Evolutionary conservation across 768 basidiomycete species (phyloP), one percentile per base, ranked within the genome.

Genomic region (Russula griseocarnosa): DNA sequence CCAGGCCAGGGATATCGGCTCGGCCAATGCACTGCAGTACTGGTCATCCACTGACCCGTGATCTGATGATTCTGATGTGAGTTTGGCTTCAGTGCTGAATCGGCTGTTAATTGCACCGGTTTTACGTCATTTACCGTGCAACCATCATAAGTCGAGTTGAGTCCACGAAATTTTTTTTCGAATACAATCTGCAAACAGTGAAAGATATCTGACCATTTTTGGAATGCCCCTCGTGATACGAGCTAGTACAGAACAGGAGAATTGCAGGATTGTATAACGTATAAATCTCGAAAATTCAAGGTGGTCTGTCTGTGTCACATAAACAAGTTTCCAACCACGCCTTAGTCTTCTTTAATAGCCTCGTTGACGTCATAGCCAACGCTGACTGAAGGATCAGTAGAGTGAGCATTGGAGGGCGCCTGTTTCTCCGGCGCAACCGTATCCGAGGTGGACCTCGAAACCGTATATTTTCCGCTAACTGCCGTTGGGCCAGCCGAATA

Each of bases 281-380:
- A 50, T 13, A 40, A 30, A 32, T 24, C 10, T 50, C 16, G 30
- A 24, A 55, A 55, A n/a, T 32, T 62, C 38, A 16, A 38, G 18
- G 22, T 10, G 30, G 24, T 34, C 34, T 34, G 16, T 18, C 38
- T 18, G 11, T 50, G 8, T 22, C 22, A 32, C 36, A 38, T 16
- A 3, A 44, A 16, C 18, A 24, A 14, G 26, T 5, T 32, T 51
- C 42, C n/a, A 24, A 58, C 20, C 36, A 60, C 54, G 22, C 42
- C 55, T 61, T 50, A 65, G 5, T 30, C 16, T 8, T 30, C 16
- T 8, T 26, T 30, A 9, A n/a, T 18, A n/a, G 49, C 10, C 47
- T 52, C 64, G 42, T 7, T 34, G 24, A 56, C 49, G 28, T 61
- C 59, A 26, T 65, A 65, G 49, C 62, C 66, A 6, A 6, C 58